Percentiles rank a stretch among this genome's conserved stretches.
These are phyloP conservation scores for Solanum verrucosum DNA, from an alignment of 257 asterid species.

Conservation along the genomic window DNA sequence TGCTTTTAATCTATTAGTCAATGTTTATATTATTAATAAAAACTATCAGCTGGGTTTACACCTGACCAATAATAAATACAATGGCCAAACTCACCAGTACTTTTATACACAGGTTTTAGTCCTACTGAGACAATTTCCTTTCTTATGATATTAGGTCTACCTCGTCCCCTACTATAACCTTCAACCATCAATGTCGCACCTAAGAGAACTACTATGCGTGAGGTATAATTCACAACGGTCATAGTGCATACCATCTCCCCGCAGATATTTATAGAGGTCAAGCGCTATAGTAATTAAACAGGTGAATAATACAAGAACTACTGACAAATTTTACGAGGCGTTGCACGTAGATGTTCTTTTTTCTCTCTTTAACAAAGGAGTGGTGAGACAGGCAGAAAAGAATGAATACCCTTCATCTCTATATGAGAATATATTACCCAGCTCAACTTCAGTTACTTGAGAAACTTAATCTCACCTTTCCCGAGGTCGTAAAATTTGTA, in stretches of 20 bases:
- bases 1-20: not conserved
- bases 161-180: not conserved
- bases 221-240: not conserved
- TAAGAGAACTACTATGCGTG: not conserved
- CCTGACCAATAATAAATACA: not conserved
- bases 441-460: not conserved
- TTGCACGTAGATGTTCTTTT: not conserved
- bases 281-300: not conserved
- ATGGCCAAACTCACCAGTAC: not conserved
- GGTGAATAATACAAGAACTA: not conserved
- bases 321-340: not conserved
- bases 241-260: not conserved
- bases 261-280: not conserved
- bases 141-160: not conserved
- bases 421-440: not conserved
- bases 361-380: not conserved
- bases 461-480: conserved; percentile 36
- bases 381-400: not conserved
- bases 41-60: not conserved
- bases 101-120: not conserved
- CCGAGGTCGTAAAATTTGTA: conserved; percentile 21
- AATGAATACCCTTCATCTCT: not conserved
- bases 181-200: not conserved
- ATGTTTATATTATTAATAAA: not conserved
- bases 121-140: not conserved